Conservation (phyloP, 169 alveolate genomes). For the Plasmodium falciparum region DNA sequence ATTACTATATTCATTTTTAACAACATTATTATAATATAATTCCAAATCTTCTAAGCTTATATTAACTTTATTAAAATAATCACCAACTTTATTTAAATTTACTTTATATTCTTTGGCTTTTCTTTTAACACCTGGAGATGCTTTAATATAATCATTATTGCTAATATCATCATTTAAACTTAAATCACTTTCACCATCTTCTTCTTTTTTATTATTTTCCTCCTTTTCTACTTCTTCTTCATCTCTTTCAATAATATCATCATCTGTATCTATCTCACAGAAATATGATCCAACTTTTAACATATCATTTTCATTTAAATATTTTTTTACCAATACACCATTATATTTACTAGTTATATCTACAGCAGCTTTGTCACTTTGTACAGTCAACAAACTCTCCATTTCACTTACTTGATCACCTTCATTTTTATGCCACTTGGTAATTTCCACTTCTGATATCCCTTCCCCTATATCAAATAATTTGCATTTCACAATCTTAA, state of each 20-base stretch:
- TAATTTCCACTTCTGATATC: constrained; percentile 92
- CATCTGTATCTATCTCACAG: constrained; percentile 88
- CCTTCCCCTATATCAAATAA: constrained; percentile 92
- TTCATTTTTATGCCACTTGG: constrained; percentile 92
- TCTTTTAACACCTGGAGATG: constrained; percentile 71
- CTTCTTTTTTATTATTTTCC: not conserved
- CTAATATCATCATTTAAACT: not conserved
- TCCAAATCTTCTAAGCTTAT: constrained; percentile 54
- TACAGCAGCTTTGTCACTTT: constrained; percentile 96
- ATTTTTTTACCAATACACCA: constrained; percentile 91
- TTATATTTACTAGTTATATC: constrained; percentile 93
- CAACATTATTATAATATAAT: constrained; percentile 13
- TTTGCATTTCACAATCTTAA: constrained; percentile 87
- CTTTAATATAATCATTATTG: constrained; percentile 7
- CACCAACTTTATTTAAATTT: constrained; percentile 15
- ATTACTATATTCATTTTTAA: not conserved
- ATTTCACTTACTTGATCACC: constrained; percentile 95
- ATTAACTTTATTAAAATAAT: constrained; percentile 15
- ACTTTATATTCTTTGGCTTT: constrained; percentile 39
- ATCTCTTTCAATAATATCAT: constrained; percentile 28
- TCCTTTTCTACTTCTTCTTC: constrained; percentile 9
- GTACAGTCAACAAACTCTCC: constrained; percentile 94
- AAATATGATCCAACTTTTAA: constrained; percentile 87
- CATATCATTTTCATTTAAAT: constrained; percentile 89
- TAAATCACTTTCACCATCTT: constrained; percentile 14